A percentile compares a stretch with the other conserved stretches of the same genome.
These are phyloP conservation scores for Geoglossum cookeanum DNA, from an alignment of 2,329 filamentous ascomycete genomes.

Conservation along the genomic window DNA sequence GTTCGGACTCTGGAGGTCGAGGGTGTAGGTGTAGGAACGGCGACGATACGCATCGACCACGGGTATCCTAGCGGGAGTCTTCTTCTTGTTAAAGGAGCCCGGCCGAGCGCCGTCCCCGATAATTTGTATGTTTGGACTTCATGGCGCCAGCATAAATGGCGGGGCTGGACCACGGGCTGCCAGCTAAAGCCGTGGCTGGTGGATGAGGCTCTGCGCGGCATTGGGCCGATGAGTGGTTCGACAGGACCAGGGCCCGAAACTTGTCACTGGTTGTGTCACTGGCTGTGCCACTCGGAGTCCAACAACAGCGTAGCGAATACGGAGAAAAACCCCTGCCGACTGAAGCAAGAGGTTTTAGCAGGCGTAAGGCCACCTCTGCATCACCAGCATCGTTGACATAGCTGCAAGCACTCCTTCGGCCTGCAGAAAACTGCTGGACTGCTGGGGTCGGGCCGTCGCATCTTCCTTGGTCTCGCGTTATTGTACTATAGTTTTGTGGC, in stretches of 20 bases:
- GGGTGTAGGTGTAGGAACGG: not conserved
- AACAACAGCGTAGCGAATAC: not conserved
- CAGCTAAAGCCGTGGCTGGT: not conserved
- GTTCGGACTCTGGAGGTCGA: not conserved
- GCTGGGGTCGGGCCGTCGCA: not conserved
- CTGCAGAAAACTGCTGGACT: not conserved
- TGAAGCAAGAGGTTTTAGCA: not conserved
- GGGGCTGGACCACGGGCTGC: not conserved
- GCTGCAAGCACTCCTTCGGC: not conserved
- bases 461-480: not conserved
- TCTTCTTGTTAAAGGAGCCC: not conserved
- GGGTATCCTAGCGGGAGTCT: not conserved
- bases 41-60: not conserved
- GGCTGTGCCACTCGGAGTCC: not conserved
- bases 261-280: no score
- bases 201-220: not conserved
- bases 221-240: not conserved
- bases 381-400: not conserved
- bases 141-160: not conserved
- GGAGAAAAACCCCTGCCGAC: not conserved
- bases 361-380: not conserved
- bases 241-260: not conserved
- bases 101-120: not conserved
- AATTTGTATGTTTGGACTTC: not conserved
- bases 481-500: not conserved